Conservation (phyloP, 2,329 filamentous ascomycete genomes). For the Colletotrichum lindemuthianum region DNA sequence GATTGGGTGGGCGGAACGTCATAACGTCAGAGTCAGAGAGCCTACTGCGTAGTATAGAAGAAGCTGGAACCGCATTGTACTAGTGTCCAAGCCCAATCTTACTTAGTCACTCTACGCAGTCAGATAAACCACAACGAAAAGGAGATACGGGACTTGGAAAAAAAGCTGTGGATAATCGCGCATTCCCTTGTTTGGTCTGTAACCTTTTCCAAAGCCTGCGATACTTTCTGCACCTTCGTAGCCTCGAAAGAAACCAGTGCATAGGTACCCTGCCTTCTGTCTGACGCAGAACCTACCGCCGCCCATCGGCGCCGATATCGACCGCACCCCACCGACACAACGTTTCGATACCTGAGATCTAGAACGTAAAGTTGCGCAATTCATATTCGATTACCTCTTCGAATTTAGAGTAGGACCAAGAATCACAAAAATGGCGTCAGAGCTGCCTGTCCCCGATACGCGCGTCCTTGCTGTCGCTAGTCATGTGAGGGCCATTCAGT, state of each 20-base stretch:
- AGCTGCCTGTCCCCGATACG: conserved; percentile 64
- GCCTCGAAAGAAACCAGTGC: too few relatives aligned
- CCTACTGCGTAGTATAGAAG: conserved; percentile 17
- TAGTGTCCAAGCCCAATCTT: conserved; percentile 8
- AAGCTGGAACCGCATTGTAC: conserved; percentile 29
- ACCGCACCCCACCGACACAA: conserved; percentile 10
- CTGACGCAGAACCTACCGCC: background rate
- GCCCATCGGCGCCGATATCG: conserved; percentile 23
- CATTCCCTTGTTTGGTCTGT: too few relatives aligned
- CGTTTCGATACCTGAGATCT: conserved; percentile 16
- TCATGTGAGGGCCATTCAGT: conserved; percentile 74
- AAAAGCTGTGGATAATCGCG: too few relatives aligned
- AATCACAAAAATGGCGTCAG: conserved; percentile 48
- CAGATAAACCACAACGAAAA: background rate
- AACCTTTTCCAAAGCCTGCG: too few relatives aligned
- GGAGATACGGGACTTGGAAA: conserved; percentile 1
- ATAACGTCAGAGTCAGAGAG: conserved; percentile 27
- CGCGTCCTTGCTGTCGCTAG: conserved; percentile 88
- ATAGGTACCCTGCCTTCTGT: background rate
- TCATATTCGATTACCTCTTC: too few relatives aligned
- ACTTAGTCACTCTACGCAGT: conserved; percentile 22
- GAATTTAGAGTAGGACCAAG: background rate
- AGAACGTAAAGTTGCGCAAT: background rate
- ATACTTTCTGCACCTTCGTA: too few relatives aligned
- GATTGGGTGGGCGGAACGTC: conserved; percentile 18